phyloP scores from a whole-genome alignment of 2,329 filamentous ascomycete genomes.

The Falciphora oryzae region DNA sequence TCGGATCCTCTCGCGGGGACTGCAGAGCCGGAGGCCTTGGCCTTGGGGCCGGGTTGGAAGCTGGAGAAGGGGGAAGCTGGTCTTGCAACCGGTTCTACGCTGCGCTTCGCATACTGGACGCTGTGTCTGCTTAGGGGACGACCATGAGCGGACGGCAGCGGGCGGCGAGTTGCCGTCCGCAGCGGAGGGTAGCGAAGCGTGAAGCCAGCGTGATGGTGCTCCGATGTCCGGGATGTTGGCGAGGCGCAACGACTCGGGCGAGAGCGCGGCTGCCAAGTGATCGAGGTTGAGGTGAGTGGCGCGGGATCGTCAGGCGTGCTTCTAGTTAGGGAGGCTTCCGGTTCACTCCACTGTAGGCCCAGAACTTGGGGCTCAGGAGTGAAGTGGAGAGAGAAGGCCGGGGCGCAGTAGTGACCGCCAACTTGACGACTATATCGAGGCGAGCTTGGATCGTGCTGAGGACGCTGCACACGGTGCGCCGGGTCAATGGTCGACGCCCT shows the following conservation, averaged over 20 bases:
- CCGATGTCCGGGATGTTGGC: background rate
- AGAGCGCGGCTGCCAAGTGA: background rate
- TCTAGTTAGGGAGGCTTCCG: conserved; percentile 94
- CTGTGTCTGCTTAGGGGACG: conserved; percentile 1
- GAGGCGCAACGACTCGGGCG: background rate
- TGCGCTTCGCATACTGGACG: conserved; percentile 9
- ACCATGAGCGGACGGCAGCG: conserved; percentile 11
- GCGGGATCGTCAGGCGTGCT: background rate
- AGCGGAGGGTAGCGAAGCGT: conserved; percentile 7
- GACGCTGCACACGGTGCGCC: background rate
- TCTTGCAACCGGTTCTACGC: conserved; percentile 11
- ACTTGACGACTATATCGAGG: conserved; percentile 25
- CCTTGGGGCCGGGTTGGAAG: background rate
- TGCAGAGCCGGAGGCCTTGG: background rate
- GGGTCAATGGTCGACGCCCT: background rate
- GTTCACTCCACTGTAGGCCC: conserved; percentile 95
- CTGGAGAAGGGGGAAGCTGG: conserved; percentile 2
- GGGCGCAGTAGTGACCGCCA: conserved; percentile 42
- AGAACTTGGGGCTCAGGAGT: conserved; percentile 85
- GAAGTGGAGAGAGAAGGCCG: conserved; percentile 74
- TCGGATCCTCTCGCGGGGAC: background rate
- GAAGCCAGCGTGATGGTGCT: conserved; percentile 6
- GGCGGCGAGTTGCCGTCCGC: conserved; percentile 11
- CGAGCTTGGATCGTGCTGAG: background rate
- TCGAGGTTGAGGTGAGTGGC: background rate